Percentiles rank a stretch among this genome's conserved stretches.
These are phyloP conservation scores for Trifolium subterraneum DNA, from an alignment of 306 rosid genomes.

Conservation along the genomic window DNA sequence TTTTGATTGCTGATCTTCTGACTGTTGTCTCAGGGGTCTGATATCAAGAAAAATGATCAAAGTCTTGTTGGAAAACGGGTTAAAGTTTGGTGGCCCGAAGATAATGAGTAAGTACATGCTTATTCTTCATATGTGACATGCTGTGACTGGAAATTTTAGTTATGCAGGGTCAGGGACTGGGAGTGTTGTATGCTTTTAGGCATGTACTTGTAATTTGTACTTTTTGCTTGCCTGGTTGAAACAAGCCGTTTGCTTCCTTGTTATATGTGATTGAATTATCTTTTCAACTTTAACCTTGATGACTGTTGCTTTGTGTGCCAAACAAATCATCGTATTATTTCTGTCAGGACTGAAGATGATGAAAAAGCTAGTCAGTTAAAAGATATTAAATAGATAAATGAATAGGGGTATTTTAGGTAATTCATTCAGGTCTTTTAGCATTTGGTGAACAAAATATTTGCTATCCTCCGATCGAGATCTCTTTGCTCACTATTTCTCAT, in stretches of 20 bases:
- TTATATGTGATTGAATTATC: constrained; percentile 1
- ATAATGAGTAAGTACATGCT: constrained; percentile 61
- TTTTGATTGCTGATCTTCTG: constrained; percentile 35
- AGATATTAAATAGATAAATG: neutral
- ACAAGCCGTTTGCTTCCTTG: constrained; percentile 7
- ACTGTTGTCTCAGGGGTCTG: constrained; percentile 58
- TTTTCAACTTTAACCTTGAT: neutral
- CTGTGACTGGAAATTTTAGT: constrained; percentile 24
- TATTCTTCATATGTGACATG: constrained; percentile 26
- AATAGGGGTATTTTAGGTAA: constrained; percentile 6
- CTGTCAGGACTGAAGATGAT: neutral
- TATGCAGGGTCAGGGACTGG: neutral
- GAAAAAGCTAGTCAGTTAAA: neutral
- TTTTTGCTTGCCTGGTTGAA: neutral
- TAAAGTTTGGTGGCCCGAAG: constrained; percentile 91
- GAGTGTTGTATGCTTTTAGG: neutral
- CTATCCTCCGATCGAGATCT: neutral
- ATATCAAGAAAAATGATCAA: constrained; percentile 52
- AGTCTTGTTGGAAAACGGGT: constrained; percentile 65
- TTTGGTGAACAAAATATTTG: constrained; percentile 1
- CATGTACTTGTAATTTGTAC: constrained; percentile 4
- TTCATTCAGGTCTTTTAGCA: neutral
- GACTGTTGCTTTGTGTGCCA: constrained; percentile 8
- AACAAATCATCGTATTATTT: constrained; percentile 4
- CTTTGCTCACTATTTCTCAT: neutral